These are phyloP conservation scores for Trichomonas vaginalis DNA, from an alignment of 208 protist genomes.

Conservation along the genomic window DNA sequence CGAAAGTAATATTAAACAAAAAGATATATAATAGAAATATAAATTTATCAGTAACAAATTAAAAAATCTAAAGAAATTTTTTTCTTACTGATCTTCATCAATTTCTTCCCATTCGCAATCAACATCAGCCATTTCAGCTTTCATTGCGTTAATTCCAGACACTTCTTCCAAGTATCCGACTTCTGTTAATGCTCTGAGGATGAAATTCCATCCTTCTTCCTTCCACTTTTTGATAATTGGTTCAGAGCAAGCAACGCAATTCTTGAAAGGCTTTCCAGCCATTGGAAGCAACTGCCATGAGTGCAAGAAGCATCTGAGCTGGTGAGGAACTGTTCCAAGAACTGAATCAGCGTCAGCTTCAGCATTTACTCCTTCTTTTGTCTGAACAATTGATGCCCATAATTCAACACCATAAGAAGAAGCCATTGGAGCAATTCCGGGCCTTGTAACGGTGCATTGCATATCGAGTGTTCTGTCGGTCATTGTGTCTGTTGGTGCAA, in stretches of 20 bases:
- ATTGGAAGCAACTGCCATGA: slow-evolving; percentile 51
- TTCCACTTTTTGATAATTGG: slow-evolving; percentile 54
- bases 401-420: slow-evolving; percentile 73
- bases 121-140: neutral
- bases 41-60: no score
- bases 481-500: slow-evolving; percentile 60
- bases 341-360: slow-evolving; percentile 2
- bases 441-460: slow-evolving; percentile 88
- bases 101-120: slow-evolving; percentile 12
- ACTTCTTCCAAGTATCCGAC: slow-evolving; percentile 40
- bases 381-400: slow-evolving; percentile 67
- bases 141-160: slow-evolving; percentile 24
- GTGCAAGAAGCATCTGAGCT: slow-evolving; percentile 59
- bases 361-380: slow-evolving; percentile 39
- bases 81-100: no score
- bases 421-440: slow-evolving; percentile 66
- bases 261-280: slow-evolving; percentile 52
- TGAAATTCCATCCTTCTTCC: slow-evolving; percentile 56
- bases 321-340: slow-evolving; percentile 55
- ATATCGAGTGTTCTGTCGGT: slow-evolving; percentile 82
- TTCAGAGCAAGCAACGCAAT: slow-evolving; percentile 73
- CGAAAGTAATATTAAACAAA: no score
- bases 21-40: no score
- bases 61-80: no score
- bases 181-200: slow-evolving; percentile 64